Conservation (phyloP, 306 rosid species). For the Senna tora region DNA sequence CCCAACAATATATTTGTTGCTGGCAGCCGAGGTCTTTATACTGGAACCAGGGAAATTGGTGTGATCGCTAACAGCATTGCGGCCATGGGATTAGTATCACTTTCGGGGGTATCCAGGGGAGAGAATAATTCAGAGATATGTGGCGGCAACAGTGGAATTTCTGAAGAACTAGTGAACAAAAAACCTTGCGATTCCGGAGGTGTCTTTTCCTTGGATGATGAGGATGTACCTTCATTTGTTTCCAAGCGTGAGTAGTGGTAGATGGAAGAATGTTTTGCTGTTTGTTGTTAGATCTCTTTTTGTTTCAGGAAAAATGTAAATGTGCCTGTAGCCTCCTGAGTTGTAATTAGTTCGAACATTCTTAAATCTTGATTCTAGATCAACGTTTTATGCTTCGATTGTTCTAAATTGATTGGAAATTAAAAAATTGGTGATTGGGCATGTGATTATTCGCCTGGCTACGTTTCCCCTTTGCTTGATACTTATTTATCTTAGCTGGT, state of each 20-base stretch:
- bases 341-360: constrained; percentile 44
- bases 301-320: constrained; percentile 45
- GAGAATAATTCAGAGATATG: constrained; percentile 34
- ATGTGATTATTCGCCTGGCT: neutral
- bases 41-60: constrained; percentile 68
- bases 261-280: constrained; percentile 20
- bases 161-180: constrained; percentile 41
- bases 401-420: neutral
- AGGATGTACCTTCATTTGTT: constrained; percentile 41
- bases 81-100: constrained; percentile 77
- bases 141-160: constrained; percentile 36
- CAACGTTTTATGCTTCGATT: neutral
- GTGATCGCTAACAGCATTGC: constrained; percentile 78
- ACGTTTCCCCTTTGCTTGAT: neutral
- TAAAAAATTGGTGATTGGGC: neutral
- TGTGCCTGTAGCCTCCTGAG: constrained; percentile 45
- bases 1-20: constrained; percentile 53
- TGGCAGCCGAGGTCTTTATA: constrained; percentile 83
- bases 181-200: constrained; percentile 48
- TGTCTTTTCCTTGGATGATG: constrained; percentile 47
- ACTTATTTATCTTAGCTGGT: no score
- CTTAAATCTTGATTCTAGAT: neutral
- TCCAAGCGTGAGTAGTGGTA: constrained; percentile 37
- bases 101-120: constrained; percentile 57
- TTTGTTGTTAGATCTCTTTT: constrained; percentile 36